Percentiles rank a stretch among this genome's conserved stretches.
phyloP scores from a whole-genome alignment of 176 grass and related monocot genomes.

The Rhynchospora pubera region DNA sequence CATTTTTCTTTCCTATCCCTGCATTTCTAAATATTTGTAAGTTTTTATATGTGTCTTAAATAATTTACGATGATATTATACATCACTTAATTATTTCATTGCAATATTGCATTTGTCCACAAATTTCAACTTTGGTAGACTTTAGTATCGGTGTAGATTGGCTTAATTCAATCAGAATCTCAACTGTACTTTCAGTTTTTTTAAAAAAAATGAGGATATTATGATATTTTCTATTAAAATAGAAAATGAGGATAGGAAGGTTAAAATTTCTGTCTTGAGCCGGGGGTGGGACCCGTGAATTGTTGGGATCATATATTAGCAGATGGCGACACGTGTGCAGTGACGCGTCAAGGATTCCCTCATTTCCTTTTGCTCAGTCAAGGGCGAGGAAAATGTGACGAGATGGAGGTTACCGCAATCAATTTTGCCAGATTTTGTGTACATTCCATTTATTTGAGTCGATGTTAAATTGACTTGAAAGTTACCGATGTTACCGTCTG shows the following conservation, averaged over 20 bases:
- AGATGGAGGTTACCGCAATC: background rate
- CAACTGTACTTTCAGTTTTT: too few relatives aligned
- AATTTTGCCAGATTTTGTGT: background rate
- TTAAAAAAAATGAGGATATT: too few relatives aligned
- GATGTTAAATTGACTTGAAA: background rate
- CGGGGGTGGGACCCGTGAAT: background rate
- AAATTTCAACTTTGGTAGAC: background rate
- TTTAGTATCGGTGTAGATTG: background rate
- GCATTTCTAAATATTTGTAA: background rate
- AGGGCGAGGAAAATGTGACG: background rate
- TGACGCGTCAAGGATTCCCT: background rate
- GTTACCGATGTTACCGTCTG: too few relatives aligned
- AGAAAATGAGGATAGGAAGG: background rate
- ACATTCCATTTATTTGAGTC: background rate
- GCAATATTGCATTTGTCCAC: too few relatives aligned
- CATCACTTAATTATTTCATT: background rate
- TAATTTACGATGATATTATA: background rate
- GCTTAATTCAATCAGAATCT: background rate
- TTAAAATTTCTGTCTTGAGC: background rate
- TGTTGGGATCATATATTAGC: background rate
- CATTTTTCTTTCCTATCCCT: background rate
- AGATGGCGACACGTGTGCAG: background rate
- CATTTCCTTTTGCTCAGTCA: background rate
- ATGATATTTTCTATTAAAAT: background rate
- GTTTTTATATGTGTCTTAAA: background rate